Evolutionary conservation across 371 early-diverging fungal genomes (phyloP).

Genomic region (Parasitella parasitica): DNA sequence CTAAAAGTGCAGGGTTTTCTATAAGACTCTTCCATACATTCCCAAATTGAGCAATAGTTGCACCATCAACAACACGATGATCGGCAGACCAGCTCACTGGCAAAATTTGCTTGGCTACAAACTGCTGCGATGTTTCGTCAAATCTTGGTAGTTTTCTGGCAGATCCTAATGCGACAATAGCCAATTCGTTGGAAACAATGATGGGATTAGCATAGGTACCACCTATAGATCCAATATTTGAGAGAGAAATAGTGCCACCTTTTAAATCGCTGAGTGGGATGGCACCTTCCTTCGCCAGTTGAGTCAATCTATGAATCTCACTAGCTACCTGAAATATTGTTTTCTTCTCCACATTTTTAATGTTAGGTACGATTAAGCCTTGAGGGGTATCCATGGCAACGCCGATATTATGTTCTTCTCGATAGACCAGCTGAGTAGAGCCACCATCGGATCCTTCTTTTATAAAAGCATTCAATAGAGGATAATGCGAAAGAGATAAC

Average conservation of each 20-base stretch:
- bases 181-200: constrained; percentile 76
- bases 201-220: constrained; percentile 89
- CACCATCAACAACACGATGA: constrained; percentile 94
- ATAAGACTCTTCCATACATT: constrained; percentile 78
- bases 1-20: constrained; percentile 71
- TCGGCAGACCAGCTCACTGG: constrained; percentile 92
- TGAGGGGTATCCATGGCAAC: constrained; percentile 95
- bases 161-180: constrained; percentile 89
- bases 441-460: neutral
- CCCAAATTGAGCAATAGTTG: constrained; percentile 90
- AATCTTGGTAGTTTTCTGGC: constrained; percentile 80
- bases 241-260: constrained; percentile 89
- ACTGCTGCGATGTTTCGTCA: constrained; percentile 54
- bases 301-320: constrained; percentile 76
- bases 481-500: constrained; percentile 74
- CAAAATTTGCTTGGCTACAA: constrained; percentile 70
- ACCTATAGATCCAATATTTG: constrained; percentile 92
- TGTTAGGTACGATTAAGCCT: constrained; percentile 90
- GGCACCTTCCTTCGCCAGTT: constrained; percentile 61
- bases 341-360: constrained; percentile 83
- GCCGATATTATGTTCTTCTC: constrained; percentile 84
- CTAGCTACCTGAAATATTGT: constrained; percentile 84
- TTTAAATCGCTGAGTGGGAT: constrained; percentile 66
- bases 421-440: constrained; percentile 56
- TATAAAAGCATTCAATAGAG: constrained; percentile 74